Evolutionary conservation across 2,329 filamentous ascomycete species (phyloP), one percentile per base, ranked within the genome.

Genomic region (Aureobasidium vineae): DNA sequence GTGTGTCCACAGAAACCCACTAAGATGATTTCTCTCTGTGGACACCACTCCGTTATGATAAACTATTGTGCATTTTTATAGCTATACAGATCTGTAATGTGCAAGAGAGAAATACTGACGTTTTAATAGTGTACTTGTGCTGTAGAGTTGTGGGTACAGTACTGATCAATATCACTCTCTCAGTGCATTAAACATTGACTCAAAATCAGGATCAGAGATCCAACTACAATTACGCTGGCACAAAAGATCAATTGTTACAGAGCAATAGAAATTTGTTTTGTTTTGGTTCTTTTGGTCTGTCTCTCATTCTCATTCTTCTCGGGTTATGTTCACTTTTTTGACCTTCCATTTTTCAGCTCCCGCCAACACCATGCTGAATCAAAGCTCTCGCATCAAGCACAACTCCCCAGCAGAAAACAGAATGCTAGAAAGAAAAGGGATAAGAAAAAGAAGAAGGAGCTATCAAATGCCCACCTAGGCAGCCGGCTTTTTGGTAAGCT

Each of bases 401-500:
- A 53, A 56, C 15, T 6, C 13, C 63, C 38, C 16, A 33, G 28
- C 38, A 16, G 15, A 41, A 43, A 33, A 60, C 10, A 33, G 6
- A 56, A 19, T 31, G 31, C 31, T 31, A 31, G 31, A 28, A 40
- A 56, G 33, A 41, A 56, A 23, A 28, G 26, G 53, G 33, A 56
- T 23, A 49, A 28, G 16, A 7, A 31, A 21, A 11, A 41, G 7
- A 43, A 41, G 15, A 31, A 23, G 21, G 15, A 21, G 28, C 5
- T 5, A 43, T 28, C 23, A 31, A 19, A 7, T 28, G 28, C 26
- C n/a, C 52, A 19, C 16, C 63, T 66, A 66, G 21, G 33, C 52
- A 10, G 68, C 52, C 47, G 53, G 50, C 66, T 65, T 67, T 60
- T 56, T 65, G 50, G 26, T 59, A 2, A 68, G 23, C 64, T 67